These are phyloP conservation scores for Paecilomyces fulvus DNA, from an alignment of 2,329 filamentous ascomycete genomes.

Conservation along the genomic window DNA sequence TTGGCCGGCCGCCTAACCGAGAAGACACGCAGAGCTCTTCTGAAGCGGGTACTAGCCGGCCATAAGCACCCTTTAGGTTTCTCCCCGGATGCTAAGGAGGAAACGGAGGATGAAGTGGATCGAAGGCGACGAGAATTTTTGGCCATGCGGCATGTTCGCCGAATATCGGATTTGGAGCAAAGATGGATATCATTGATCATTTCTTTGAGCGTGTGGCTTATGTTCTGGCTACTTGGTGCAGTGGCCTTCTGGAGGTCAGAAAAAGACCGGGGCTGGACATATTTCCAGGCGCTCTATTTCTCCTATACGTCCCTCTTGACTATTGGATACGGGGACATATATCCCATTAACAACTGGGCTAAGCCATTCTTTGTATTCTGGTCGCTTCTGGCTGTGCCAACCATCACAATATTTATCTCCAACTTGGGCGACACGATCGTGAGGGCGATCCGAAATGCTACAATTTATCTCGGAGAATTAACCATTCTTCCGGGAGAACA, in stretches of 20 bases:
- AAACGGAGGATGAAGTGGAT: slow-evolving; percentile 13
- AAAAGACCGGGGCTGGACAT: slow-evolving; percentile 22
- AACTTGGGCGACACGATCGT: slow-evolving; percentile 36
- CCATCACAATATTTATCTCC: slow-evolving; percentile 33
- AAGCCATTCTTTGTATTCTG: slow-evolving; percentile 34
- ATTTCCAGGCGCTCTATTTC: slow-evolving; percentile 32
- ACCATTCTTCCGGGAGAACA: slow-evolving; percentile 47
- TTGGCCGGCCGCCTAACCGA: slow-evolving; percentile 26
- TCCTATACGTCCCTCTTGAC: slow-evolving; percentile 30
- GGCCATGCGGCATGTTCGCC: slow-evolving; percentile 40
- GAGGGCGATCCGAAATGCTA: slow-evolving; percentile 46
- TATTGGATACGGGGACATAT: slow-evolving; percentile 33
- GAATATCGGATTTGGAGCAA: slow-evolving; percentile 30
- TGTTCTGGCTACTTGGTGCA: slow-evolving; percentile 37
- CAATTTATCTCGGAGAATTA: slow-evolving; percentile 46
- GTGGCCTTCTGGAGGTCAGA: slow-evolving; percentile 29
- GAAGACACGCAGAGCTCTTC: slow-evolving; percentile 22
- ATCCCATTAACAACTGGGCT: slow-evolving; percentile 23
- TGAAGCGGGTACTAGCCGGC: slow-evolving; percentile 15
- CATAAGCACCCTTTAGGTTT: slow-evolving; percentile 4
- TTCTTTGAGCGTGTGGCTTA: slow-evolving; percentile 30
- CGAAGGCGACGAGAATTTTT: slow-evolving; percentile 30
- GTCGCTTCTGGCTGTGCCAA: slow-evolving; percentile 32
- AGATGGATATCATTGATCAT: slow-evolving; percentile 34
- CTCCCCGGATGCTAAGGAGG: slow-evolving; percentile 3